Base-by-base conservation (phyloP, 2,329 filamentous ascomycete species). In the Phialophora macrospora region DNA sequence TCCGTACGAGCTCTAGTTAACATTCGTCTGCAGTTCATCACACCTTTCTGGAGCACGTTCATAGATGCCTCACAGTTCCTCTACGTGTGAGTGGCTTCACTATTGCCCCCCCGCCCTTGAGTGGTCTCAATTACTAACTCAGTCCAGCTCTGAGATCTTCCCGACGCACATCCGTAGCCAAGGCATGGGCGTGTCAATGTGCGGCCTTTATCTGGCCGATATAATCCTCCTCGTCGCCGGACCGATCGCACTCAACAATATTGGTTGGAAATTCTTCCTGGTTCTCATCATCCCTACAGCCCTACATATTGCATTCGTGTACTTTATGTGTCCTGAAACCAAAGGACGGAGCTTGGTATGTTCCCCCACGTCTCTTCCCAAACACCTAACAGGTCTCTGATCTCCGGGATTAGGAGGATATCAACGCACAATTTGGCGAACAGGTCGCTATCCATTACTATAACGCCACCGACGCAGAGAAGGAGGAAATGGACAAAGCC, bases 21-120 rank as follows among this genome's bases (percentile, higher is more conserved):
- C 28, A 26, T 11, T 38, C n/a, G 9, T 22, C 1, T 32, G 28
- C 44, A 60, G 48, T 68, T 70, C 55, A 66, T 64, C 48, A 67
- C 68, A 28, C 68, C 68, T 4, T 70, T 70, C 49, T 70, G 67
- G 67, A 58, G 28, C 14, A 67, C 67, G n/a, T 67, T 67, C 51
- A 76, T 81, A 48, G 81, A 83, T 64, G 81, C 81, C 1, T 81
- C 77, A 17, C 80, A 81, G 72, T 83, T 81, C 64, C 74, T 81
- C 24, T 81, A 81, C 61, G 75, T 80, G 32, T 76, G 77, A 8
- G 80, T n/a, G n/a, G n/a, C n/a, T n/a, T 81, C 69, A 80, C 17
- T 80, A 78, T 68, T 79, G n/a, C n/a, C n/a, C n/a, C 77, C 3
- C 7, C 2, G 5, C 38, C 17, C 38, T 17, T n/a, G 38, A n/a